phyloP scores from a whole-genome alignment of 2,329 filamentous ascomycete genomes.

The Pseudogymnoascus sp. region DNA sequence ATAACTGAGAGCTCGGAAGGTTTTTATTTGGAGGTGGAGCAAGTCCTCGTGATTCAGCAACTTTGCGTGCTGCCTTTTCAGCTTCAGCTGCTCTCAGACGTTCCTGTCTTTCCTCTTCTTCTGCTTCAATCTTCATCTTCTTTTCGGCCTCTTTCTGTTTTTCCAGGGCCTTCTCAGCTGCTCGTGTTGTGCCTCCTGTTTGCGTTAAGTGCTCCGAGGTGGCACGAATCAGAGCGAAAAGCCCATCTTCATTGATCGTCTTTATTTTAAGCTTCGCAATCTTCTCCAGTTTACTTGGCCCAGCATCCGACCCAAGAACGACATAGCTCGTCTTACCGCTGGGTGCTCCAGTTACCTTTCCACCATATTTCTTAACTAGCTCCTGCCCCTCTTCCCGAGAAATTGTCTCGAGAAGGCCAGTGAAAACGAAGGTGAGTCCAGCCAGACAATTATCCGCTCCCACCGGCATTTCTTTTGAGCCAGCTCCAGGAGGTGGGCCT shows the following conservation, averaged over 20 bases:
- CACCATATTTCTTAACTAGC: slow-evolving; percentile 87
- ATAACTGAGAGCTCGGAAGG: slow-evolving; percentile 56
- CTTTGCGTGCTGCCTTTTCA: slow-evolving; percentile 40
- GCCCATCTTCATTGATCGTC: slow-evolving; percentile 86
- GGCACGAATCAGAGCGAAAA: slow-evolving; percentile 74
- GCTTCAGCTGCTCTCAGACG: slow-evolving; percentile 45
- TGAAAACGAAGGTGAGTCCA: slow-evolving; percentile 91
- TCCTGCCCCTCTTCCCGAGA: slow-evolving; percentile 77
- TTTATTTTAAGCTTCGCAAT: slow-evolving; percentile 74
- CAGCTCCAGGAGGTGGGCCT: slow-evolving; percentile 54
- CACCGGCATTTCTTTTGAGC: slow-evolving; percentile 63
- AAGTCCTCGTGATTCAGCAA: slow-evolving; percentile 27
- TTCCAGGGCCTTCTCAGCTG: slow-evolving; percentile 73
- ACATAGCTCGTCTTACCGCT: slow-evolving; percentile 94
- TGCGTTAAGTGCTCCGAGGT: slow-evolving; percentile 53
- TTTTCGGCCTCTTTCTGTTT: slow-evolving; percentile 80
- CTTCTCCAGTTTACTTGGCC: slow-evolving; percentile 83
- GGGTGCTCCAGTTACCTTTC: slow-evolving; percentile 76
- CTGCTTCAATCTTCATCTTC: slow-evolving; percentile 70
- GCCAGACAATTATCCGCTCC: slow-evolving; percentile 84
- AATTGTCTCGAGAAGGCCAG: slow-evolving; percentile 72
- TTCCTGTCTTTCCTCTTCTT: slow-evolving; percentile 80
- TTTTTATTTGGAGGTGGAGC: slow-evolving; percentile 27
- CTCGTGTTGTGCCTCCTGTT: slow-evolving; percentile 79
- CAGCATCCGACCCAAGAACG: slow-evolving; percentile 82